Evolutionary conservation across 768 basidiomycete genomes (phyloP).

Genomic region (Agaricus subrufescens): DNA sequence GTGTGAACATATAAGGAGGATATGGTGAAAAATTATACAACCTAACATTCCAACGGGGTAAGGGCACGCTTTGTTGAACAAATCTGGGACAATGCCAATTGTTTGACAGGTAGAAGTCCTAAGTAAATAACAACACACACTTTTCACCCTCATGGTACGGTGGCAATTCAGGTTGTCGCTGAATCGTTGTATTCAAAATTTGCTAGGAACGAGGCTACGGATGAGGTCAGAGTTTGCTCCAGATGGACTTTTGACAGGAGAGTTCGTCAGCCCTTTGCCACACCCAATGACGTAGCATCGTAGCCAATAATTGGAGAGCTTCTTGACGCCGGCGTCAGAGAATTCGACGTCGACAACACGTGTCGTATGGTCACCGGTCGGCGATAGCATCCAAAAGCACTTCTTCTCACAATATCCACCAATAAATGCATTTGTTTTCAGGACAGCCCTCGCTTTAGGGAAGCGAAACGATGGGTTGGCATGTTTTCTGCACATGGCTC

Average conservation of each 20-base stretch:
- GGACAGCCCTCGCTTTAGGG: conserved; percentile 41
- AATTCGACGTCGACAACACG: conserved; percentile 41
- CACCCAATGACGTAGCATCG: conserved; percentile 1
- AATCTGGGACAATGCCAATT: conserved; percentile 26
- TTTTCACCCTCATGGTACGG: conserved; percentile 36
- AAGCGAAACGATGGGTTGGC: conserved; percentile 43
- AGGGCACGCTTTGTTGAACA: conserved; percentile 24
- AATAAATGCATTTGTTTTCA: conserved; percentile 33
- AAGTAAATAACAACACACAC: conserved; percentile 12
- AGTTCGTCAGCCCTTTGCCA: neutral
- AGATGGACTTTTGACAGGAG: conserved; percentile 20
- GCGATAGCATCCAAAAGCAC: conserved; percentile 40
- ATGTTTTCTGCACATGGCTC: conserved; percentile 29
- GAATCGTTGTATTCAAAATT: conserved; percentile 24
- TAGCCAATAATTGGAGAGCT: conserved; percentile 49
- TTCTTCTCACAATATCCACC: conserved; percentile 13
- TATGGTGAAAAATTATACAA: conserved; percentile 27
- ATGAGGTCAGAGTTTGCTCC: conserved; percentile 35
- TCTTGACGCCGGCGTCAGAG: conserved; percentile 39
- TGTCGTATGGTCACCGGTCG: conserved; percentile 39
- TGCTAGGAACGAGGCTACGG: conserved; percentile 26
- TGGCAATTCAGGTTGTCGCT: conserved; percentile 33
- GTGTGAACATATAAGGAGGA: neutral
- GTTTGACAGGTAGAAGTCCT: conserved; percentile 26
- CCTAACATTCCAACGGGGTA: conserved; percentile 35